A percentile compares a stretch with the other conserved stretches of the same genome.
These are phyloP conservation scores for Poa annua DNA, from an alignment of 176 grass and related monocot genomes.

Conservation along the genomic window DNA sequence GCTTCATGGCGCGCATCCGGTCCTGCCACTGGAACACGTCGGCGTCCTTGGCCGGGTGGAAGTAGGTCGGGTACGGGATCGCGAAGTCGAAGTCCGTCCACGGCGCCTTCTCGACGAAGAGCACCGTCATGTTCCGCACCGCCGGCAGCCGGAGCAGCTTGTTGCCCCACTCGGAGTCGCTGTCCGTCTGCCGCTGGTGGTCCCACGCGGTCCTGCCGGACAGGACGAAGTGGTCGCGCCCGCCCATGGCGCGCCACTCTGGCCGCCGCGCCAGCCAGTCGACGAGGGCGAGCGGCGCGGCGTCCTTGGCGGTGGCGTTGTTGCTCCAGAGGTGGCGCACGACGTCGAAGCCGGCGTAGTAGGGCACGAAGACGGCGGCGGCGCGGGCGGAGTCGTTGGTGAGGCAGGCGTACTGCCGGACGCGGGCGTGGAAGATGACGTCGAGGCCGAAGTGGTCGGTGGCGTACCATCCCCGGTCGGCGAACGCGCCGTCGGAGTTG, in stretches of 20 bases:
- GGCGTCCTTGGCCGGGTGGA: slow-evolving; percentile 71
- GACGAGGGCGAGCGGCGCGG: slow-evolving; percentile 46
- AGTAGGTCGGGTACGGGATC: slow-evolving; percentile 76
- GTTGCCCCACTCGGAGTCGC: slow-evolving; percentile 68
- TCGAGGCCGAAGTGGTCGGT: slow-evolving; percentile 85
- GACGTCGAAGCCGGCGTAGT: slow-evolving; percentile 80
- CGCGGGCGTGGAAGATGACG: slow-evolving; percentile 66
- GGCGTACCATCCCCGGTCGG: slow-evolving; percentile 67
- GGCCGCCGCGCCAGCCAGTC: slow-evolving; percentile 59
- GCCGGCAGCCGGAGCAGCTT: slow-evolving; percentile 69
- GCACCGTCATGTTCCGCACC: slow-evolving; percentile 79
- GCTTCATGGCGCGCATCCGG: slow-evolving; percentile 50
- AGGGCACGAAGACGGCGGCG: slow-evolving; percentile 68
- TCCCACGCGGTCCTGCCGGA: slow-evolving; percentile 68
- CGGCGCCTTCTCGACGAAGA: slow-evolving; percentile 69
- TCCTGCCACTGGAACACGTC: slow-evolving; percentile 63
- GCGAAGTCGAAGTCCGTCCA: slow-evolving; percentile 62
- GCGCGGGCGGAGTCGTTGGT: slow-evolving; percentile 65
- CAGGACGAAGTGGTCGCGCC: slow-evolving; percentile 68
- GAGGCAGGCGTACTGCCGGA: slow-evolving; percentile 71
- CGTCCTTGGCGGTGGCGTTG: slow-evolving; percentile 60
- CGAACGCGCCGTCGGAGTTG: slow-evolving; percentile 63
- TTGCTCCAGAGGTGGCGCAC: slow-evolving; percentile 65
- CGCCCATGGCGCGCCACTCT: slow-evolving; percentile 66
- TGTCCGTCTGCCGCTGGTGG: slow-evolving; percentile 52